Base-by-base conservation (phyloP, 352 stramenopile genomes). In the Discostella stelligera region DNA sequence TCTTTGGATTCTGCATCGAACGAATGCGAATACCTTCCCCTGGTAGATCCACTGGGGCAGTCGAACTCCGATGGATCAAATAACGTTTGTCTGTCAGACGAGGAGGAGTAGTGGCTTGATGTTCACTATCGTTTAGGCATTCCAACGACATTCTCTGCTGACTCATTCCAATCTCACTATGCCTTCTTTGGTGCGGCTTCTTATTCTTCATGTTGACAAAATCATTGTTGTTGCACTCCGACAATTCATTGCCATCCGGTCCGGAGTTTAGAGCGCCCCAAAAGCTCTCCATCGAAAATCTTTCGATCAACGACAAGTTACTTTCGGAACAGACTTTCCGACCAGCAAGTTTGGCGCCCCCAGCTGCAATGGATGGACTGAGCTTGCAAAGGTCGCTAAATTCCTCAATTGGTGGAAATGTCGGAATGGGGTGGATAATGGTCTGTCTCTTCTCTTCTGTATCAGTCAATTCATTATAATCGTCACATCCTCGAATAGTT, bases 181-280 rank as follows among this genome's bases (percentile, higher is more conserved):
- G 25, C 52, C 18, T 59, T 30, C 13, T 10, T 7, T 59, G 18
- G 32, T 39, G 7, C 25, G 20, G 0, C 5, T 30, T 27, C 52
- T 59, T 59, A 18, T 59, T 2, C 1, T 25, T 20, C 0, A 14
- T 37, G 27, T 37, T 59, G 10, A 13, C 18, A n/a, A 37, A 5
- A 30, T 59, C 52, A 59, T n/a, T 59, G 11, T 3, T 9, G 21
- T 58, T n/a, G 14, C 30, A 10, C 11, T 71, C 58, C 4, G 44
- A 18, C n/a, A 55, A 27, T 30, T 75, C 74, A 67, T 81, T 75
- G 13, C 74, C 74, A 62, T 81, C 74, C 6, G 74, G 74, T 27
- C 74, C 74, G 10, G 52, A 48, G 27, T 60, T 27, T 30, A 81
- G 48, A 49, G 59, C 56, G 23, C 39, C 55, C 60, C 67, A 73